These are phyloP conservation scores for Umbelopsis vinacea DNA, from an alignment of 192 early-diverging fungal species.

Conservation along the genomic window DNA sequence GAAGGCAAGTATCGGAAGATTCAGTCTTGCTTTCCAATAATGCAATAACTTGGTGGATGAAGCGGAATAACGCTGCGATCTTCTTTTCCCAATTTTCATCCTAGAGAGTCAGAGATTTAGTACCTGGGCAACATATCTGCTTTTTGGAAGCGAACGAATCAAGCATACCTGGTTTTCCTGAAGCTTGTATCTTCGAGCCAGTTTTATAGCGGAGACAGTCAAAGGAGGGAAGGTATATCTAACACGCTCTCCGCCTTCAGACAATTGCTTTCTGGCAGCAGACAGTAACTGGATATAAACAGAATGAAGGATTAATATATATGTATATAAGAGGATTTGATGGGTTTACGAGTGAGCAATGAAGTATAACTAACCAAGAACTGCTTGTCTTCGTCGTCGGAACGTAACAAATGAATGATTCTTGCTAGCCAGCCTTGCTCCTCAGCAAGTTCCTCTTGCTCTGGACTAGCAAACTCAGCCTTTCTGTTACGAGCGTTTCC, in stretches of 20 bases:
- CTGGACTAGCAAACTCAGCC: constrained; percentile 54
- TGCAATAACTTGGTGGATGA: constrained; percentile 85
- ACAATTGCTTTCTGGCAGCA: constrained; percentile 83
- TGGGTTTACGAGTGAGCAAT: neutral
- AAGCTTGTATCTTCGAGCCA: constrained; percentile 62
- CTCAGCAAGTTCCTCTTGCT: constrained; percentile 89
- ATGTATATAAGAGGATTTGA: neutral
- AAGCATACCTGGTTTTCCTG: constrained; percentile 45
- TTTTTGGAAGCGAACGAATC: neutral
- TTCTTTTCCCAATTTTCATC: constrained; percentile 72
- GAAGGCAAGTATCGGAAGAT: constrained; percentile 64
- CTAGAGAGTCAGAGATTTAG: constrained; percentile 3
- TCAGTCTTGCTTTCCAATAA: constrained; percentile 71
- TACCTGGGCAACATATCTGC: neutral
- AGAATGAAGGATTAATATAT: neutral
- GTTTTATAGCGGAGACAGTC: constrained; percentile 66
- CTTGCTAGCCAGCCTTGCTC: constrained; percentile 91
- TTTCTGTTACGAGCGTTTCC: constrained; percentile 43
- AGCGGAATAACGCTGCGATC: constrained; percentile 78
- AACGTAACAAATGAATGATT: constrained; percentile 74
- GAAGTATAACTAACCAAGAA: constrained; percentile 56
- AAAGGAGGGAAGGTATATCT: constrained; percentile 93
- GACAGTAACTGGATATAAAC: constrained; percentile 65
- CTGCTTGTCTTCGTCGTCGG: constrained; percentile 77
- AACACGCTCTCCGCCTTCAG: constrained; percentile 90